phyloP scores from a whole-genome alignment of 2,329 filamentous ascomycete species.

The Eurotiales sp. region DNA sequence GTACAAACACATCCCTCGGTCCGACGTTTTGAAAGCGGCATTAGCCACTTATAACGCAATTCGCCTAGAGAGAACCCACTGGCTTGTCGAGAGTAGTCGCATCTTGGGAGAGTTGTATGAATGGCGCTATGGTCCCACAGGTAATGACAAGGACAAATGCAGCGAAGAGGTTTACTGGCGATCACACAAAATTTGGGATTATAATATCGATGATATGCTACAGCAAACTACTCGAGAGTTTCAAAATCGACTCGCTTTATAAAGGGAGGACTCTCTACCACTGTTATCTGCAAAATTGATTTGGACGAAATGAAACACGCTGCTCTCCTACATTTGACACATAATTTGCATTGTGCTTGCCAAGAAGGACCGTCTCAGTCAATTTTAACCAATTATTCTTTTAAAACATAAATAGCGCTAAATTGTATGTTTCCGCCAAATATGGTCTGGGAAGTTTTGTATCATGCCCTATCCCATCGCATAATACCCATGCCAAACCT shows the following conservation, averaged over 20 bases:
- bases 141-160: conserved; percentile 25
- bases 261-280: too few relatives aligned
- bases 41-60: conserved; percentile 52
- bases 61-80: conserved; percentile 48
- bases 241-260: too few relatives aligned
- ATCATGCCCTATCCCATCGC: conserved; percentile 1
- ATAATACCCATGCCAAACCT: conserved; percentile 2
- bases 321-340: too few relatives aligned
- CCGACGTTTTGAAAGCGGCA: conserved; percentile 24
- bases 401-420: too few relatives aligned
- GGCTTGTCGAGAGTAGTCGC: conserved; percentile 50
- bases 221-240: conserved; percentile 8
- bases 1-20: not conserved
- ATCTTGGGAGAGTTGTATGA: conserved; percentile 36
- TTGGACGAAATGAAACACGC: too few relatives aligned
- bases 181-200: conserved; percentile 33
- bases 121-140: conserved; percentile 24
- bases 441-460: too few relatives aligned
- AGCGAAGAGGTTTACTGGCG: conserved; percentile 21
- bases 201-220: conserved; percentile 32
- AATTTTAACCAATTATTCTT: too few relatives aligned
- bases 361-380: too few relatives aligned
- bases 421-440: too few relatives aligned
- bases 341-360: too few relatives aligned
- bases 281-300: too few relatives aligned